Evolutionary conservation across 129 eudicot genomes (phyloP).

Genomic region (Cynara cardunculus): DNA sequence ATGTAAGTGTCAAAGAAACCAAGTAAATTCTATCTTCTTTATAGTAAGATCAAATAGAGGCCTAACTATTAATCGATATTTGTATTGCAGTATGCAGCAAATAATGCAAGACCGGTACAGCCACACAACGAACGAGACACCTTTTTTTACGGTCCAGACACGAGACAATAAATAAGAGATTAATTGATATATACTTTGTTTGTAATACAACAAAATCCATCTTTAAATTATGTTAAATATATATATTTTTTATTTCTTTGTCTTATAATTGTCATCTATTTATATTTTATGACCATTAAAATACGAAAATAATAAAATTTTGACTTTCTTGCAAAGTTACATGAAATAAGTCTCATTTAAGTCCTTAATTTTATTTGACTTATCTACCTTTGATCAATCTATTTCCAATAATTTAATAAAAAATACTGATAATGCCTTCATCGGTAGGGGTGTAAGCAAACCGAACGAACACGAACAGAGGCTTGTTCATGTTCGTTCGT

Average conservation of each 20-base stretch:
- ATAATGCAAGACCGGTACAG: conserved; percentile 71
- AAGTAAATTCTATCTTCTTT: background rate
- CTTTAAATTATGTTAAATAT: background rate
- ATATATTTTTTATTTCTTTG: background rate
- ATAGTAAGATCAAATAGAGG: background rate
- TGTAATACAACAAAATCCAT: background rate
- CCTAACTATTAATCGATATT: background rate
- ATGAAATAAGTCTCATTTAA: background rate
- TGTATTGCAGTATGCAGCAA: conserved; percentile 46
- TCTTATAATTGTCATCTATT: background rate
- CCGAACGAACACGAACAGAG: too few species aligned
- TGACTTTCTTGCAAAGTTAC: background rate
- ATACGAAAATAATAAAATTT: background rate
- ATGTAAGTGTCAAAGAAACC: conserved; percentile 40
- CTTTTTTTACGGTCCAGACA: conserved; percentile 8
- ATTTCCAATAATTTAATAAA: background rate
- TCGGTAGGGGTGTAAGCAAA: too few species aligned
- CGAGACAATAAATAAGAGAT: background rate
- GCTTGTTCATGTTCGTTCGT: too few species aligned
- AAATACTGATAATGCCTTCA: too few species aligned
- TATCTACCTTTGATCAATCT: background rate
- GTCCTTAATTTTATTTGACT: background rate
- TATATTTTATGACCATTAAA: background rate
- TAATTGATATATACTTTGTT: background rate
- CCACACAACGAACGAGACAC: conserved; percentile 33